phyloP scores from a whole-genome alignment of 345 rosid genomes.

The Gossypium ekmanianum region DNA sequence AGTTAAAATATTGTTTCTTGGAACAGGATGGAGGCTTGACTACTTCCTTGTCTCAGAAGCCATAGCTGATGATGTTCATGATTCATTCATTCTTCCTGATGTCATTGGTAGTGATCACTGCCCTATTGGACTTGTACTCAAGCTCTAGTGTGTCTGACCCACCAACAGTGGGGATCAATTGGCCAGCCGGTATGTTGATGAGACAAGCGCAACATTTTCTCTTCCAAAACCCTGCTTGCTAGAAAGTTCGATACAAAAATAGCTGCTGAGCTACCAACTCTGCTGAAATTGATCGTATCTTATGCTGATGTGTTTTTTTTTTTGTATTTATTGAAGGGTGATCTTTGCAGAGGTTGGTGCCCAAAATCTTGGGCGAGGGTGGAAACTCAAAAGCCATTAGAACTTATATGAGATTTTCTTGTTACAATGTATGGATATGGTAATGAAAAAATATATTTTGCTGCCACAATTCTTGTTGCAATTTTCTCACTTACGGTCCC shows the following conservation, averaged over 20 bases:
- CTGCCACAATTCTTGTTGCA: too few species aligned
- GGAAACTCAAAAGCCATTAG: constrained; percentile 4
- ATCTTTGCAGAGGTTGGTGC: background rate
- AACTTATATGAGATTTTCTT: background rate
- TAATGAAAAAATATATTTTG: too few species aligned
- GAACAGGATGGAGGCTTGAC: constrained; percentile 96
- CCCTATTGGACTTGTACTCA: constrained; percentile 74
- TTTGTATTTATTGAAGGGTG: background rate
- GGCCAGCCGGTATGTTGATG: background rate
- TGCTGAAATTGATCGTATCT: background rate
- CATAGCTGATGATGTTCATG: constrained; percentile 66
- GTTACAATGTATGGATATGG: background rate
- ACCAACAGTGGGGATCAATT: background rate
- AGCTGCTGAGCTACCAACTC: background rate
- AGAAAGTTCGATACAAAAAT: background rate
- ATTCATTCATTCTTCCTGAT: constrained; percentile 85
- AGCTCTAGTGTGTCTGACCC: constrained; percentile 36
- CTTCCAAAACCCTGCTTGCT: background rate
- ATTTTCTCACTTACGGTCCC: too few species aligned
- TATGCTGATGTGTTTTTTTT: background rate
- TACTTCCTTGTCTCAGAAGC: constrained; percentile 89
- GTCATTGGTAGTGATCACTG: constrained; percentile 86
- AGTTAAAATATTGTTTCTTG: background rate
- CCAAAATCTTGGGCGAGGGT: background rate
- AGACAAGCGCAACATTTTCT: background rate